Evolutionary conservation across 352 stramenopile genomes (phyloP), one percentile per base, ranked within the genome.

Genomic region (Pythium sukuiense): DNA sequence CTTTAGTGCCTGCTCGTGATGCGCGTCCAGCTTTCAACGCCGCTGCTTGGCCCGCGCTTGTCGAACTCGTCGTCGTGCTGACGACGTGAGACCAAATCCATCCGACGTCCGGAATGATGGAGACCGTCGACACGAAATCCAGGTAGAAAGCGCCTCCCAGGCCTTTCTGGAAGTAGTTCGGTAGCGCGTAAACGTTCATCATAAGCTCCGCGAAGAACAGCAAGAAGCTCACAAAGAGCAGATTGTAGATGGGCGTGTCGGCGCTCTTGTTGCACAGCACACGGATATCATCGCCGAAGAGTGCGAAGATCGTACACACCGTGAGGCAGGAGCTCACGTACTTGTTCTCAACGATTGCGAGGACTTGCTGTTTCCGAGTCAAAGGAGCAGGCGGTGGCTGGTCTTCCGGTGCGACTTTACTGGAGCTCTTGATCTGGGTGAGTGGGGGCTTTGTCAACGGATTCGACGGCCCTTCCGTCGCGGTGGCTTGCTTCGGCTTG

Each of bases 61-160:
- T 59, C 4, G 60, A 73, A 0, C 61, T 68, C 0, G 74, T 72
- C 5, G 65, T 68, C 2, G 73, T 69, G 3, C 73, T 74, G 2
- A 90, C 72, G 29, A 96, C 72, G 18, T 87, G 65, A 0, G 73
- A 73, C 81, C 87, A 94, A 37, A 96, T 87, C 84, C 86, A 94
- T 8, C 86, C 83, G 27, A 97, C 78, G 56, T 98, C 94, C 1
- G 93, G 83, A n/a, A 97, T 85, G 30, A 99, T 83, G 7, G 92
- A 98, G 18, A 98, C 54, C 16, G 93, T 98, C 35, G 96, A 97
- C 35, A 99, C 85, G 33, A 97, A 69, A 71, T 99, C 96, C 55
- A 99, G 71, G 75, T 96, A 98, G 69, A 99, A 98, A 2, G 80
- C 88, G 59, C 95, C 95, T 2, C 83, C 81, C 12, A 76, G 62